A percentile compares a stretch with the other conserved stretches of the same genome.
phyloP scores from a whole-genome alignment of 805 yeast species.

The Candida chauliodis region DNA sequence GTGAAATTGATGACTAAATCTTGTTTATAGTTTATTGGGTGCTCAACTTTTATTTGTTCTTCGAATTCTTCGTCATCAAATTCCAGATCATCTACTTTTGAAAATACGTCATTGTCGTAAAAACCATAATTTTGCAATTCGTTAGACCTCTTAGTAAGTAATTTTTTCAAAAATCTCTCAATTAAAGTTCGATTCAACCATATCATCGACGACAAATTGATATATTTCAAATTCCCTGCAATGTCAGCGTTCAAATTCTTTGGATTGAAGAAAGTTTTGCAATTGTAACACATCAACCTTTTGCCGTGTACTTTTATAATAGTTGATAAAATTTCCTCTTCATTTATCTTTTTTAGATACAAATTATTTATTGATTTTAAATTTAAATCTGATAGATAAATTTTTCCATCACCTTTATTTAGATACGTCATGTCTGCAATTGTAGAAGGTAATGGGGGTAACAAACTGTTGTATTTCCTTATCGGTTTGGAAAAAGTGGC shows the following conservation, averaged over 20 bases:
- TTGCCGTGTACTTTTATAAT: constrained; percentile 25
- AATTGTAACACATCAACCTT: constrained; percentile 7
- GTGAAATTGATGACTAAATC: constrained; percentile 35
- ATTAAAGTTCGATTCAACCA: constrained; percentile 44
- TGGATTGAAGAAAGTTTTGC: constrained; percentile 3
- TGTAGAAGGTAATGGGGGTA: constrained; percentile 34
- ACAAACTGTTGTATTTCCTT: constrained; percentile 34
- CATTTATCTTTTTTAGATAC: constrained; percentile 29
- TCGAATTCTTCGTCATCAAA: constrained; percentile 8
- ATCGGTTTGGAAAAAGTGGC: constrained; percentile 26
- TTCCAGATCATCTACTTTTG: constrained; percentile 9
- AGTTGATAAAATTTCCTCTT: constrained; percentile 26
- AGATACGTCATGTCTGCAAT: constrained; percentile 27
- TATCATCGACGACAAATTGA: constrained; percentile 43
- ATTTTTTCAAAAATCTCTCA: constrained; percentile 31
- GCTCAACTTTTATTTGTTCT: constrained; percentile 3
- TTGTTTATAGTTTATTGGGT: constrained; percentile 11
- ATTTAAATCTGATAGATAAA: constrained; percentile 39
- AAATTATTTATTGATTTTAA: constrained; percentile 34
- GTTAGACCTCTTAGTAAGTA: constrained; percentile 15
- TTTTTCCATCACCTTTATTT: constrained; percentile 26
- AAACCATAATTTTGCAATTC: constrained; percentile 5
- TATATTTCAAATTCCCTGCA: constrained; percentile 25
- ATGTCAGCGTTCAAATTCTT: constrained; percentile 6
- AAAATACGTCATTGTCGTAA: constrained; percentile 6